phyloP scores from a whole-genome alignment of 2,329 filamentous ascomycete species.

The Beauveria medogensis region DNA sequence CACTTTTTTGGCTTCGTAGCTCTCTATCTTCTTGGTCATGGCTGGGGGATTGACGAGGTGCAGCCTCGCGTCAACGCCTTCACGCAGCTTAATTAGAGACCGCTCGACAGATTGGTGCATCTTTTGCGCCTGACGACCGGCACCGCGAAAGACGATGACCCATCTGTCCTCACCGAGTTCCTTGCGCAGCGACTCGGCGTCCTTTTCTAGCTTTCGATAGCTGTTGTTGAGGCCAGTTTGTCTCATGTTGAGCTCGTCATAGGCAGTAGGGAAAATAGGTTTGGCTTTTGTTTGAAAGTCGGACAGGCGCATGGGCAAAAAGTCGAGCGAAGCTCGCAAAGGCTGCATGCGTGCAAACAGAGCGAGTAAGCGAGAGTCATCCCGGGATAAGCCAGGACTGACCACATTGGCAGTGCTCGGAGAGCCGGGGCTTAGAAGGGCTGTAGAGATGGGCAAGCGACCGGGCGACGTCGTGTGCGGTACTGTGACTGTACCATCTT shows the following conservation, averaged over 20 bases:
- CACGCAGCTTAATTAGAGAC: constrained; percentile 73
- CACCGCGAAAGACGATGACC: constrained; percentile 91
- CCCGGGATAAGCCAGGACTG: constrained; percentile 53
- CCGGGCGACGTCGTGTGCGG: constrained; percentile 25
- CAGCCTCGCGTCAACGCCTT: constrained; percentile 66
- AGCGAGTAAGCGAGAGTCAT: constrained; percentile 81
- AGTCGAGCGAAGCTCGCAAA: constrained; percentile 84
- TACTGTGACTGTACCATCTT: constrained; percentile 60
- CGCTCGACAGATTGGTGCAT: constrained; percentile 95
- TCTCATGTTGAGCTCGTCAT: constrained; percentile 75
- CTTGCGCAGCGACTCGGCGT: constrained; percentile 80
- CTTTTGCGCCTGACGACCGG: constrained; percentile 83
- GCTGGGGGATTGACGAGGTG: constrained; percentile 63
- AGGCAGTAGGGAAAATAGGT: constrained; percentile 77
- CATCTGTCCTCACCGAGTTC: constrained; percentile 93
- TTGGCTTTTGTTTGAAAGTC: constrained; percentile 76
- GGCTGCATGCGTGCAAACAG: constrained; percentile 95
- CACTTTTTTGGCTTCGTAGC: constrained; percentile 87
- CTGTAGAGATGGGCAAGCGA: constrained; percentile 44
- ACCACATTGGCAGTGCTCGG: constrained; percentile 39
- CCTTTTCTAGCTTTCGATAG: constrained; percentile 81
- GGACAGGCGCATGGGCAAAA: constrained; percentile 87
- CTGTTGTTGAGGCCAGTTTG: constrained; percentile 68
- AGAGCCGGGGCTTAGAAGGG: constrained; percentile 54
- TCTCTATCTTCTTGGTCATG: constrained; percentile 78